Evolutionary conservation across 257 asterid genomes (phyloP).

Genomic region (Asclepias syriaca): DNA sequence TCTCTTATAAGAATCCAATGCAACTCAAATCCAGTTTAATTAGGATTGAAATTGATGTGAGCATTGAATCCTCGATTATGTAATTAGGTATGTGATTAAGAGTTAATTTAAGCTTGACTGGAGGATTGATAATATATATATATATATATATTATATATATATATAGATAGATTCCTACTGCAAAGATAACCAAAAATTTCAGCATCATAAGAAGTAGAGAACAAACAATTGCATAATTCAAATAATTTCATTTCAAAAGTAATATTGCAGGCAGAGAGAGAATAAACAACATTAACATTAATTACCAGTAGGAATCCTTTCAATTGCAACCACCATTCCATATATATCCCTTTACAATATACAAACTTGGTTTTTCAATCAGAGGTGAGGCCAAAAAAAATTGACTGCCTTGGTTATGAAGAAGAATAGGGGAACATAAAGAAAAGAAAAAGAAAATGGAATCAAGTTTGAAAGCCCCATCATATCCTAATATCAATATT

Average conservation of each 20-base stretch:
- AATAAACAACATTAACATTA: slow-evolving; percentile 1
- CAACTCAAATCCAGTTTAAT: no score
- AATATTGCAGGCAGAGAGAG: not conserved
- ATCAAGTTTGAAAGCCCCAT: slow-evolving; percentile 9
- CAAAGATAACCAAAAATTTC: no score
- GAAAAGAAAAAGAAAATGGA: not conserved
- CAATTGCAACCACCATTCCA: slow-evolving; percentile 9
- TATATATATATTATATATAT: no score
- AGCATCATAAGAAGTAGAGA: no score
- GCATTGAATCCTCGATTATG: no score
- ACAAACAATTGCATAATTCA: not conserved
- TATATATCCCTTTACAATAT: not conserved
- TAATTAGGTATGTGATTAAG: no score
- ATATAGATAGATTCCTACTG: no score
- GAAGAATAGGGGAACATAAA: slow-evolving; percentile 8
- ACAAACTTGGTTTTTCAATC: slow-evolving; percentile 17
- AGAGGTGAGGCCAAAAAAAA: slow-evolving; percentile 39
- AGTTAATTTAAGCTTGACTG: no score
- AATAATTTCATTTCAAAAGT: not conserved
- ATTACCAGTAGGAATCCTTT: slow-evolving; percentile 3
- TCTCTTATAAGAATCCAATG: no score
- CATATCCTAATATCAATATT: slow-evolving; percentile 23
- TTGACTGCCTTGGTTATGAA: slow-evolving; percentile 49
- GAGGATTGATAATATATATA: no score
- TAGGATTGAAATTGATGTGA: no score